Evolutionary conservation across 2,329 filamentous ascomycete genomes (phyloP), one percentile per base, ranked within the genome.

Genomic region (Scolecobasidium constrictum): DNA sequence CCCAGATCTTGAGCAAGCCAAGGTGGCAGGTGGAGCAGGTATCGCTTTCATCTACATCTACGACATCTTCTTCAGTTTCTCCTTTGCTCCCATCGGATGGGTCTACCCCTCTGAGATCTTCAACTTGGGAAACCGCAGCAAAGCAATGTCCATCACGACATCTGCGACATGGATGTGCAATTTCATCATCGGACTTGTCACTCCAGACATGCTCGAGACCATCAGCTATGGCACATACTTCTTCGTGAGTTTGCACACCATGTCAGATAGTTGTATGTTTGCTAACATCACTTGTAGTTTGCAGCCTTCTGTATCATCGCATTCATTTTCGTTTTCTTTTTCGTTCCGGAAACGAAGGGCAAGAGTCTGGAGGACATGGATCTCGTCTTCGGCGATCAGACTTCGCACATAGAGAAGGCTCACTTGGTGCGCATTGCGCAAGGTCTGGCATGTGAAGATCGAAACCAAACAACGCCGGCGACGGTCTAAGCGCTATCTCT

Each of bases 241-340:
- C 39, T 62, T 62, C 51, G 62, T 62, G 33, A 58, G 59, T 1
- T 58, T 57, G 1, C n/a, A n/a, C n/a, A n/a, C n/a, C n/a, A n/a
- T n/a, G n/a, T n/a, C n/a, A n/a, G n/a, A n/a, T n/a, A n/a, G n/a
- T n/a, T n/a, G n/a, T n/a, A n/a, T n/a, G n/a, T n/a, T n/a, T n/a
- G n/a, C n/a, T n/a, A n/a, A n/a, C n/a, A n/a, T n/a, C n/a, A n/a
- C n/a, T n/a, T n/a, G n/a, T n/a, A 31, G 26, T 31, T 31, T 31
- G 26, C 26, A 9, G 69, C 60, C 42, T 83, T 83, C 58, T 79
- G 77, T 56, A 69, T 78, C 51, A 55, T 67, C 50, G 82, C 83
- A 73, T 73, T 74, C 47, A 15, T 59, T 0, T 75, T 72, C 48
- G 65, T 74, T 40, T 70, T 56, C 53, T 67, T 68, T 51, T 56